Conservation (phyloP, 2,329 filamentous ascomycete species). For the Xylaria sp. region DNA sequence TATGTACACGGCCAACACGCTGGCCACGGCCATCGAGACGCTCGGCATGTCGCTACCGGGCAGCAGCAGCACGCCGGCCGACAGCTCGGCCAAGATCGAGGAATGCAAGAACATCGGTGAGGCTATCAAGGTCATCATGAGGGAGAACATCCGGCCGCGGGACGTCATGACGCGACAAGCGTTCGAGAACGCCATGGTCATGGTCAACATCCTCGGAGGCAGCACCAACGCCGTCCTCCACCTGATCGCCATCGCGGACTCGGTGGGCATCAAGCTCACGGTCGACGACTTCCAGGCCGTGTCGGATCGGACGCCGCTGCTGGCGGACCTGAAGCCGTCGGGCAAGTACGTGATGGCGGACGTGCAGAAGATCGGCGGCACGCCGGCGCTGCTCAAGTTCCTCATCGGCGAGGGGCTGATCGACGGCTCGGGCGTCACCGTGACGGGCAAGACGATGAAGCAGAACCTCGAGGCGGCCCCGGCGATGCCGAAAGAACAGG, state of each 20-base stretch:
- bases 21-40: constrained; percentile 73
- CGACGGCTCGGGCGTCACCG: constrained; percentile 77
- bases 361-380: constrained; percentile 83
- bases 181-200: constrained; percentile 83
- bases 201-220: constrained; percentile 80
- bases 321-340: constrained; percentile 82
- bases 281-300: constrained; percentile 87
- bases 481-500: constrained; percentile 74
- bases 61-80: constrained; percentile 78
- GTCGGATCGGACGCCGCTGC: constrained; percentile 76
- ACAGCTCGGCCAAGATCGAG: constrained; percentile 68
- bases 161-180: constrained; percentile 81
- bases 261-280: constrained; percentile 78
- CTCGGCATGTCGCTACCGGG: constrained; percentile 81
- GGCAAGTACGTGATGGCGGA: constrained; percentile 88
- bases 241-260: constrained; percentile 80
- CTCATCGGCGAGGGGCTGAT: constrained; percentile 82
- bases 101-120: constrained; percentile 74
- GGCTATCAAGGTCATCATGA: constrained; percentile 74
- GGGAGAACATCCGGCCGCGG: constrained; percentile 74
- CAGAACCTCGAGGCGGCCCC: constrained; percentile 80
- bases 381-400: constrained; percentile 84
- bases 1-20: constrained; percentile 81
- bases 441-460: constrained; percentile 87
- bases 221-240: constrained; percentile 87